These are phyloP conservation scores for Termitomyces sp. DNA, from an alignment of 768 basidiomycete genomes.

Conservation along the genomic window DNA sequence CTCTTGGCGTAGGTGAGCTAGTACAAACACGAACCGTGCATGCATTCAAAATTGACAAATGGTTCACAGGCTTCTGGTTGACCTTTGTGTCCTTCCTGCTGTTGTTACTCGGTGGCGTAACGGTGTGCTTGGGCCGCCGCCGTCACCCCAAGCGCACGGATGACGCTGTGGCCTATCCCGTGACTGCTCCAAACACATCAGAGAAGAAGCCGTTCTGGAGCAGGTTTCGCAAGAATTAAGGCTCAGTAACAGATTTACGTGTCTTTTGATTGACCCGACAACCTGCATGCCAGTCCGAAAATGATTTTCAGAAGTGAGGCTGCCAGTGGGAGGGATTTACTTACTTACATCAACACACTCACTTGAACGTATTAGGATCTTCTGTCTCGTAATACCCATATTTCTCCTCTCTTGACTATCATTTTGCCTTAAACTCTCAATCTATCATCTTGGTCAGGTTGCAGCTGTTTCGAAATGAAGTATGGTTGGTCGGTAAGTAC, in stretches of 20 bases:
- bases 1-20: constrained; percentile 56
- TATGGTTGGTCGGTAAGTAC: no score
- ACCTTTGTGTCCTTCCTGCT: constrained; percentile 64
- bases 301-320: background rate
- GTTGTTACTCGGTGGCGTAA: constrained; percentile 57
- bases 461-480: background rate
- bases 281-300: no score
- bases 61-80: constrained; percentile 61
- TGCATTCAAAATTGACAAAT: background rate
- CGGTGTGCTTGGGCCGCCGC: constrained; percentile 65
- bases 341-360: background rate
- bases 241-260: background rate
- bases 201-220: constrained; percentile 24
- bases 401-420: background rate
- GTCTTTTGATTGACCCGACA: background rate
- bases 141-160: constrained; percentile 51
- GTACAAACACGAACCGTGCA: background rate
- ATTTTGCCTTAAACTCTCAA: background rate
- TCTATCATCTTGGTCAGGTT: background rate
- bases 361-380: background rate
- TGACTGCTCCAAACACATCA: constrained; percentile 27
- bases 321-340: background rate
- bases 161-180: constrained; percentile 30
- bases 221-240: constrained; percentile 32
- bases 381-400: background rate